A percentile compares a stretch with the other conserved stretches of the same genome.
Evolutionary conservation across 2,329 filamentous ascomycete genomes (phyloP).

Genomic region (Ceratocystis smalleyi): DNA sequence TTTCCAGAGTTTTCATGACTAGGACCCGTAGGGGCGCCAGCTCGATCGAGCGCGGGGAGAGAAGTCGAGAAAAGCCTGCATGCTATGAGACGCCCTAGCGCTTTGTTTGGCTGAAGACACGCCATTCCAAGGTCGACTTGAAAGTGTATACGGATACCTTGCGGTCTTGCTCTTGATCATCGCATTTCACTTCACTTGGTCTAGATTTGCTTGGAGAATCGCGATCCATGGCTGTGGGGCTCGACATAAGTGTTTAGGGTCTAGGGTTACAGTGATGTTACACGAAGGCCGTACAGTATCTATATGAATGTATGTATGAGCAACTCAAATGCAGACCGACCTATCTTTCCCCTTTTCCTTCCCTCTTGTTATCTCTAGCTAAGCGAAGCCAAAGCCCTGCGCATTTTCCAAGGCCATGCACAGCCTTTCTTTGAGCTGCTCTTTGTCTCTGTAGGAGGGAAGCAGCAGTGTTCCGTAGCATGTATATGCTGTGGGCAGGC

Average conservation of each 20-base stretch:
- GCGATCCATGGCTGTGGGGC: neutral
- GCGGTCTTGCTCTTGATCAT: neutral
- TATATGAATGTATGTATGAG: neutral
- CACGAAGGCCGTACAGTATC: neutral
- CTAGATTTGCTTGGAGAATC: neutral
- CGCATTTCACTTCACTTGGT: neutral
- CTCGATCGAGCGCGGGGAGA: too few species aligned
- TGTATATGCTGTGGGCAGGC: conserved; percentile 74
- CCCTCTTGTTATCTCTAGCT: neutral
- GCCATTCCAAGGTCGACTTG: neutral
- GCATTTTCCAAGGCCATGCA: conserved; percentile 77
- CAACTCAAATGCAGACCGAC: neutral
- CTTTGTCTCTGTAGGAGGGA: conserved; percentile 61
- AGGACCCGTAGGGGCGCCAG: neutral
- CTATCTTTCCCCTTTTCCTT: neutral
- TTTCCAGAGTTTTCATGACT: neutral
- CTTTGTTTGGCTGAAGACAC: neutral
- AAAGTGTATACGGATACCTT: neutral
- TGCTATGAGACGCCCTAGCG: neutral
- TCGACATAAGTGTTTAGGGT: neutral
- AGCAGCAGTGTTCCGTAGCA: conserved; percentile 82
- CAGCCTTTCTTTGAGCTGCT: conserved; percentile 58
- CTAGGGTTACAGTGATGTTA: neutral
- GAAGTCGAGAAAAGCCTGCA: neutral
- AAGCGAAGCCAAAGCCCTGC: conserved; percentile 77